Evolutionary conservation across 345 rosid species (phyloP), one percentile per base, ranked within the genome.

Genomic region (Theobroma cacao): DNA sequence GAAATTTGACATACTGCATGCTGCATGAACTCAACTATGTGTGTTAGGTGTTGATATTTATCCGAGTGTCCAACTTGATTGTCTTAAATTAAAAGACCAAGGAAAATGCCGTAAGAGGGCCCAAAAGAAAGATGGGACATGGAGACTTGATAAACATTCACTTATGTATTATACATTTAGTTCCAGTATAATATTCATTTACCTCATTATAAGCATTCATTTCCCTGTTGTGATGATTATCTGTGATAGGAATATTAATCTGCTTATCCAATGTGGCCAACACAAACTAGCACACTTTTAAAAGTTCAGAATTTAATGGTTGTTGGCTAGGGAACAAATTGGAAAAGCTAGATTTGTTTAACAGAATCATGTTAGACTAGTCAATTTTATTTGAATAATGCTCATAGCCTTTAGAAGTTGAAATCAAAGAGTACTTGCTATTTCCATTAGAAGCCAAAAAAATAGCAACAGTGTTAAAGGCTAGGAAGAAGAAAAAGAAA

Each of bases 71-170:
- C 45, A 17, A 68, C 73, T 30, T 14, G 34, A 26, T 11, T 33
- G 31, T 45, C 73, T 68, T 68, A 68, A 43, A 68, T 55, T 43
- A 68, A 41, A 67, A 68, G 55, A 67, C 53, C 8, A 2, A 43
- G n/a, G n/a, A 2, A 43, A 53, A 67, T 43, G 20, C 20, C 14
- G 0, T 41, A 41, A 24, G n/a, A n/a, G 72, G 31, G 31, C 72
- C 72, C 20, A 66, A 66, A 12, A 11, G 10, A 66, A 66, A 66
- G 34, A 24, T n/a, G 13, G 53, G n/a, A 1, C 53, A 67, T 3
- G 56, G 72, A n/a, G n/a, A 66, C 52, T 66, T 41, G 50, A 22
- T 40, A 65, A 38, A 65, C 28, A 40, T 38, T n/a, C 50, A 65
- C 41, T 22, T 18, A n/a, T 11, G 31, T 38, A 40, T 65, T 48